Evolutionary conservation across 345 rosid genomes (phyloP), one percentile per base, ranked within the genome.

Genomic region (Gossypium arboreum): DNA sequence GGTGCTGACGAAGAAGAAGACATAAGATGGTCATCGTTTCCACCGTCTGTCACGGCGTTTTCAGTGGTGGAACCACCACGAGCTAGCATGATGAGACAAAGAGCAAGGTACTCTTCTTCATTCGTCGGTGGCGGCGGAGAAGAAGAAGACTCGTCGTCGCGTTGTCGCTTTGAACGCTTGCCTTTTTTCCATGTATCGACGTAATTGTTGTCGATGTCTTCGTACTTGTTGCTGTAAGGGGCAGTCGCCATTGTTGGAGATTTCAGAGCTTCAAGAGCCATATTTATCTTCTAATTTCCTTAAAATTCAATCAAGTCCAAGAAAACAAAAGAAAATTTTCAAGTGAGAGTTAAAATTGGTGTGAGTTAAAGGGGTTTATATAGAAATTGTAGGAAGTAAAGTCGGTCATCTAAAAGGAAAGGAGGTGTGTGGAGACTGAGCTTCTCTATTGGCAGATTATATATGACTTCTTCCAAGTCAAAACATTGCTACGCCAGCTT

Each of bases 191-290:
- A 75, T 16, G 66, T 20, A 44, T 75, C 76, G 3, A 27, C 2
- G 4, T 48, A 61, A 18, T 27, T 50, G 27, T 1, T 62, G 12
- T 73, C 59, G 18, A 20, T 20, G 2, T 67, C 78, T 6, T 64
- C 73, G 16, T 65, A 55, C 48, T 75, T 29, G 34, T 62, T 57
- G 71, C 54, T 39, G 72, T 57, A 68, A 27, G 63, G 57, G 13
- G 73, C 1, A 15, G 72, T 34, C 41, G 41, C 47, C 10, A 77
- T 55, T 44, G 78, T 71, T 12, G 86, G 88, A 18, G 93, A 86
- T 56, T 82, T 88, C 55, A 88, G 73, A 55, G 97, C 93, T 68
- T 92, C 87, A 24, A 92, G 89, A 15, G 95, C 93, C 97, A 92
- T 90, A 11, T 9, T 24, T 18, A 2, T 18, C 68, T 52, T 10